Conservation (phyloP, 2,329 filamentous ascomycete genomes). For the Pestalotiopsis sp. region DNA sequence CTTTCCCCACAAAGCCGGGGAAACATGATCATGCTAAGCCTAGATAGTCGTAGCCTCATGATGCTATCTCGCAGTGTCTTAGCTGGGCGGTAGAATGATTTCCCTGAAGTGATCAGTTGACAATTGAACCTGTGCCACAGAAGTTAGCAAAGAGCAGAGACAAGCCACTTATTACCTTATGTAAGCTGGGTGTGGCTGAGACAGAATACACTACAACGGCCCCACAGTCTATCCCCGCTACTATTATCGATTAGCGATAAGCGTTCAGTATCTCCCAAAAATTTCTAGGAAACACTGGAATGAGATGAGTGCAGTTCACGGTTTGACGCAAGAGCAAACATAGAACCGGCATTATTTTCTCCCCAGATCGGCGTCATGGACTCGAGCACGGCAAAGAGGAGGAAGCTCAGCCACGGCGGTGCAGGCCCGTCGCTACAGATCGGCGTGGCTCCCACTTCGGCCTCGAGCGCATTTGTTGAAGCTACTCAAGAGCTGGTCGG, state of each 20-base stretch:
- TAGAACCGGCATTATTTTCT: not conserved
- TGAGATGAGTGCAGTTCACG: not conserved
- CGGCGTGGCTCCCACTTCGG: constrained; percentile 40
- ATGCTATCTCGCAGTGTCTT: not conserved
- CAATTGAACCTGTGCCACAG: not conserved
- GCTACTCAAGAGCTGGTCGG: constrained; percentile 63
- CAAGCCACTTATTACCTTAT: not conserved
- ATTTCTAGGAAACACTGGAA: not conserved
- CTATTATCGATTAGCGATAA: constrained; percentile 9
- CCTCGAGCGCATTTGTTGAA: constrained; percentile 58
- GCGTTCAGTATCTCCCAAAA: constrained; percentile 6
- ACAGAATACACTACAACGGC: too few relatives aligned
- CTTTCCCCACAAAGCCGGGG: constrained; percentile 7
- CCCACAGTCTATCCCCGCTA: not conserved
- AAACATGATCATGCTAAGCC: not conserved
- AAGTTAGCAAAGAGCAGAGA: not conserved
- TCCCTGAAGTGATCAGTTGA: not conserved
- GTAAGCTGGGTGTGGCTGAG: not conserved
- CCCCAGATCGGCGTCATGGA: constrained; percentile 40
- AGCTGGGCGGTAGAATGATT: not conserved
- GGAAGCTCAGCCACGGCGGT: constrained; percentile 45
- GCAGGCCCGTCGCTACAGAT: constrained; percentile 40
- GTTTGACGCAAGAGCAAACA: not conserved
- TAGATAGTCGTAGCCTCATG: not conserved
- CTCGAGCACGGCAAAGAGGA: constrained; percentile 46